Base-by-base conservation (phyloP, 2,329 filamentous ascomycete genomes). In the Akanthomyces lecanii region DNA sequence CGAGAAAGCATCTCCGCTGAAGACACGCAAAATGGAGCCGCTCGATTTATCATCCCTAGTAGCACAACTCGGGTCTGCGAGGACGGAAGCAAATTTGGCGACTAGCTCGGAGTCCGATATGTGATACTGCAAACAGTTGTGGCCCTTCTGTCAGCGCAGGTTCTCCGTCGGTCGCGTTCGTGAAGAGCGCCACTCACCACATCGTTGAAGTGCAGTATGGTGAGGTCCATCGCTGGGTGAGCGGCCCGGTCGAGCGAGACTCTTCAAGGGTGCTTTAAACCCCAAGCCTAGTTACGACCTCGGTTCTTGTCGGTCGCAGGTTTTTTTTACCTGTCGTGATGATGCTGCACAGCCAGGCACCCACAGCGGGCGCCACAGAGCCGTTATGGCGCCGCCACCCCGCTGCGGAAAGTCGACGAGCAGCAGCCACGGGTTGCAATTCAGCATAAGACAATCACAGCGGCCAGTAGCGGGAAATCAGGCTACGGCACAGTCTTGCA, bases 1-100 rank as follows among this genome's bases (percentile, higher is more conserved):
- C 11, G 65, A 66, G 21, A 66, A 65, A 4, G 62, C 61, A 58
- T 65, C 65, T 5, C 65, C 65, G 51, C 65, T 66, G 48, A 66
- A 66, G 47, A 66, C n/a, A 23, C 59, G 57, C 33, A 59, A 14
- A 18, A 57, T 18, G 11, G 28, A 18, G 16, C 28, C 36, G 8
- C 18, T 33, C 12, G 2, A 12, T 36, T 4, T 14, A 45, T 5
- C 30, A 23, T 54, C 14, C 4, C 30, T 28, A 8, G 30, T 25
- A 1, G 36, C 23, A 47, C 18, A 21, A 11, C 42, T 54, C 1
- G 62, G 62, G 16, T 60, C 30, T 42, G 42, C n/a, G 5, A 64
- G 56, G 36, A 60, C 51, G 4, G 61, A 63, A 8, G 64, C 52
- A 48, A 66, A 66, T 18, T 63, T 64, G 2, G 63, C 63, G 11